Conservation (phyloP, 768 basidiomycete genomes). For the Galerina sulciceps region DNA sequence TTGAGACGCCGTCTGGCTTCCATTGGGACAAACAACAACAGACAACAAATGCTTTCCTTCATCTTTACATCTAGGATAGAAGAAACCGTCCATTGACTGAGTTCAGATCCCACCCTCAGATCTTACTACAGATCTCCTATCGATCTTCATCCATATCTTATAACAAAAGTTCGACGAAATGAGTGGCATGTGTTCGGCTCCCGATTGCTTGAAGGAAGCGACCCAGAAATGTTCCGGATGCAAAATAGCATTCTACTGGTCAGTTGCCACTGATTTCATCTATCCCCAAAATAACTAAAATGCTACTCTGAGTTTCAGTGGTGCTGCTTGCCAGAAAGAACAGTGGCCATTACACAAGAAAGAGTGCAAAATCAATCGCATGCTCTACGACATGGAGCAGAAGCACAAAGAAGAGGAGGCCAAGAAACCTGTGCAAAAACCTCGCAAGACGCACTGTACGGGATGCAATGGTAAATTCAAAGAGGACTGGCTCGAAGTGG, state of each 20-base stretch:
- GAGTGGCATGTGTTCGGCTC: slow-evolving; percentile 21
- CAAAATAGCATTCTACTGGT: slow-evolving; percentile 28
- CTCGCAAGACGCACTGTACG: slow-evolving; percentile 30
- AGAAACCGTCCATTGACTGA: too few species aligned
- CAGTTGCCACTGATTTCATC: background rate
- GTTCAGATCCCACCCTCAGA: background rate
- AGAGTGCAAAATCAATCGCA: slow-evolving; percentile 37
- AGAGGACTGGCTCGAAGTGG: slow-evolving; percentile 22
- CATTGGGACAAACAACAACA: too few species aligned
- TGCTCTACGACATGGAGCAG: slow-evolving; percentile 31
- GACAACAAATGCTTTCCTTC: too few species aligned
- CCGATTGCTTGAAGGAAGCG: slow-evolving; percentile 19
- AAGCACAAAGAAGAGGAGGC: slow-evolving; percentile 23
- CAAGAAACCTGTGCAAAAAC: slow-evolving; percentile 24
- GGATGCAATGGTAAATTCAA: slow-evolving; percentile 33
- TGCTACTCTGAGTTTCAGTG: slow-evolving; percentile 6
- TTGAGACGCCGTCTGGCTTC: too few species aligned
- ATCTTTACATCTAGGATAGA: too few species aligned
- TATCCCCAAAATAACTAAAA: background rate
- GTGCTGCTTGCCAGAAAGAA: slow-evolving; percentile 29
- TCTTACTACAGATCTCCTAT: background rate
- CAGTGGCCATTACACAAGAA: slow-evolving; percentile 37
- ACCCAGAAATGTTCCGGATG: slow-evolving; percentile 26
- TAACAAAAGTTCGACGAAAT: background rate
- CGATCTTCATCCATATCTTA: background rate